Percentiles rank a stretch among this genome's conserved stretches.
Evolutionary conservation across 805 yeast genomes (phyloP).

Genomic region (Candida caryicola): DNA sequence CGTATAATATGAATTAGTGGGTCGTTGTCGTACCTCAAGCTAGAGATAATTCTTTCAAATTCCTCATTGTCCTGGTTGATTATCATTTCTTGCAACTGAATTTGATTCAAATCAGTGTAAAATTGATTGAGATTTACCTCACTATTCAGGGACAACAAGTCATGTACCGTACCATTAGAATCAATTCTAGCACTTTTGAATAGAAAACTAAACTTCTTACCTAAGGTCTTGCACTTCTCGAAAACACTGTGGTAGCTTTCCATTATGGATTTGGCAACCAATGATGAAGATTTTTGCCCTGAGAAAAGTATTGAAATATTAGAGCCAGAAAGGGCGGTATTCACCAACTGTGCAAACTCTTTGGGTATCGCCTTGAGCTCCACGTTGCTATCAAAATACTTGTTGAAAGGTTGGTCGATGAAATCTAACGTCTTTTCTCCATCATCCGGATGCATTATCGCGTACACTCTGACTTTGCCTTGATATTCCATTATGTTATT

Average conservation of each 20-base stretch:
- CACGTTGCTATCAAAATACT: slow-evolving; percentile 10
- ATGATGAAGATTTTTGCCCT: slow-evolving; percentile 11
- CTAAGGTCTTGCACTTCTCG: neutral
- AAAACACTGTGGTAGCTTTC: slow-evolving; percentile 10
- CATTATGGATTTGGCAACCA: slow-evolving; percentile 8
- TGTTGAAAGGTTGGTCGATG: slow-evolving; percentile 14
- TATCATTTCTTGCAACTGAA: slow-evolving; percentile 16
- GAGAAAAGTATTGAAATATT: slow-evolving; percentile 19
- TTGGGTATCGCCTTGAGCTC: slow-evolving; percentile 13
- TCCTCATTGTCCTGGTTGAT: slow-evolving; percentile 11
- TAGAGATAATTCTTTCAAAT: slow-evolving; percentile 4
- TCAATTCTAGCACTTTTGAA: slow-evolving; percentile 10
- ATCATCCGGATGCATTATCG: slow-evolving; percentile 5
- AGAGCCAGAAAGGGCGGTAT: slow-evolving; percentile 15
- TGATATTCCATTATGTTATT: slow-evolving; percentile 44
- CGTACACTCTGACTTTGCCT: slow-evolving; percentile 24
- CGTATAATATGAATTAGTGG: slow-evolving; percentile 7
- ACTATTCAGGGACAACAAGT: slow-evolving; percentile 9
- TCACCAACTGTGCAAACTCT: slow-evolving; percentile 21
- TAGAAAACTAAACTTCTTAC: slow-evolving; percentile 8
- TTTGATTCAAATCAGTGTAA: neutral
- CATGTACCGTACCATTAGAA: slow-evolving; percentile 4
- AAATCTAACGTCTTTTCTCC: slow-evolving; percentile 1
- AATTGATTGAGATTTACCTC: neutral
- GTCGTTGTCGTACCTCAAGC: neutral